Percentiles rank a stretch among this genome's conserved stretches.
phyloP scores from a whole-genome alignment of 2,329 filamentous ascomycete species.

The Ilyonectria destructans region DNA sequence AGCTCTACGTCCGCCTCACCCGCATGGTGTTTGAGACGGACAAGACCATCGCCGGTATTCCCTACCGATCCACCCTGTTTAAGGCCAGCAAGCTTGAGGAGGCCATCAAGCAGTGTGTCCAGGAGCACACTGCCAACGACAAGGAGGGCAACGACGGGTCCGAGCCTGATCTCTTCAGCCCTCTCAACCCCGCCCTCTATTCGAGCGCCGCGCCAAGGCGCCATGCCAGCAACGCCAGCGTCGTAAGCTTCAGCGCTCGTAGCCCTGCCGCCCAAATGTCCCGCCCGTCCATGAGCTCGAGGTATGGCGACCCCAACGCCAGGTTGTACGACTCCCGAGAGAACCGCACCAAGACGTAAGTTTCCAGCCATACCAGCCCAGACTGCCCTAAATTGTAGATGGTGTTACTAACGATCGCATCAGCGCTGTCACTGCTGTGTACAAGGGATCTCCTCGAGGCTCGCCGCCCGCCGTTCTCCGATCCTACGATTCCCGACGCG shows the following conservation, averaged over 20 bases:
- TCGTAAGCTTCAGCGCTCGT: slow-evolving; percentile 84
- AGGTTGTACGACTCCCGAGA: slow-evolving; percentile 90
- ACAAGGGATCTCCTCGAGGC: slow-evolving; percentile 83
- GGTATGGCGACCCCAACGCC: slow-evolving; percentile 88
- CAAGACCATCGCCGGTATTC: slow-evolving; percentile 97
- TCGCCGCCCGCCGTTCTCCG: slow-evolving; percentile 82
- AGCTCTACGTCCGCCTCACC: slow-evolving; percentile 96
- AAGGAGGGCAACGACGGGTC: slow-evolving; percentile 86
- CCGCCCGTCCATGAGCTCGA: slow-evolving; percentile 68
- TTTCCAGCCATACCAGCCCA: slow-evolving; percentile 38
- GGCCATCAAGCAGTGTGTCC: slow-evolving; percentile 90
- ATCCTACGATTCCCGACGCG: slow-evolving; percentile 95
- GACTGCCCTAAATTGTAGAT: not conserved
- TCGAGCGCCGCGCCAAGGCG: slow-evolving; percentile 68
- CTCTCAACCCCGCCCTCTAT: slow-evolving; percentile 59
- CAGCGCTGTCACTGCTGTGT: slow-evolving; percentile 91
- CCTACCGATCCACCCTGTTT: slow-evolving; percentile 94
- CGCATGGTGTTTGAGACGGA: slow-evolving; percentile 97
- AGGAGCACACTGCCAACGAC: slow-evolving; percentile 86
- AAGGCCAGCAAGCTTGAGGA: slow-evolving; percentile 97
- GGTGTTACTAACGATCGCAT: slow-evolving; percentile 33
- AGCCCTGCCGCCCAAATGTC: slow-evolving; percentile 72
- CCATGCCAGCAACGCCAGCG: slow-evolving; percentile 85
- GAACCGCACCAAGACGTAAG: slow-evolving; percentile 91
- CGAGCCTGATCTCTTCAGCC: slow-evolving; percentile 57